Percentiles rank a stretch among this genome's conserved stretches.
Evolutionary conservation across 2,329 filamentous ascomycete genomes (phyloP).

Genomic region (Fusarium marasasianum): DNA sequence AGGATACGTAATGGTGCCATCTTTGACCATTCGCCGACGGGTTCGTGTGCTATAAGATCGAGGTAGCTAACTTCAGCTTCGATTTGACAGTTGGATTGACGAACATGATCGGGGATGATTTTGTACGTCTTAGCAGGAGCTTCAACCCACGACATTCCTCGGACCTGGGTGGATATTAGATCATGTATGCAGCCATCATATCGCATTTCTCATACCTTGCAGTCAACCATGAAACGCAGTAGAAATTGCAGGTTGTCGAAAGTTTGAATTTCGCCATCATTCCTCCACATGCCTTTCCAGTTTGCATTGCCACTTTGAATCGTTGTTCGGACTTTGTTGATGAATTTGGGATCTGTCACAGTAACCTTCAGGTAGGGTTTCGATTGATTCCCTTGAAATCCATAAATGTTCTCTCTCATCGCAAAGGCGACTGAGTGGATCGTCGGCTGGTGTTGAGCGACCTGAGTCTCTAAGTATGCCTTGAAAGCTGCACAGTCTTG

Average conservation of each 20-base stretch:
- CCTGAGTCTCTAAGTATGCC: slow-evolving; percentile 79
- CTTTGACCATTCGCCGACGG: slow-evolving; percentile 95
- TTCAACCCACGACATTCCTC: slow-evolving; percentile 98
- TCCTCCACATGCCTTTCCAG: slow-evolving; percentile 90
- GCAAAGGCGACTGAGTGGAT: slow-evolving; percentile 85
- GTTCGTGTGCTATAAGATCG: slow-evolving; percentile 85
- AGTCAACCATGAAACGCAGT: slow-evolving; percentile 97
- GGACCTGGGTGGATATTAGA: slow-evolving; percentile 63
- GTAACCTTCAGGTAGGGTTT: slow-evolving; percentile 94
- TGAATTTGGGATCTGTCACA: slow-evolving; percentile 87
- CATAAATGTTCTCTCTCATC: slow-evolving; percentile 90
- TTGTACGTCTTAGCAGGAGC: slow-evolving; percentile 78
- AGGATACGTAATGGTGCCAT: slow-evolving; percentile 93
- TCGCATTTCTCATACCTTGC: slow-evolving; percentile 66
- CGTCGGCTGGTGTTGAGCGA: slow-evolving; percentile 76
- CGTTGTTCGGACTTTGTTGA: slow-evolving; percentile 76
- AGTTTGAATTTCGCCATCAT: slow-evolving; percentile 77
- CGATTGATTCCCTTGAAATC: slow-evolving; percentile 92
- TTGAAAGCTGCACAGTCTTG: slow-evolving; percentile 83
- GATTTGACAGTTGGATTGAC: slow-evolving; percentile 95
- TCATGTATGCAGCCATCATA: background rate
- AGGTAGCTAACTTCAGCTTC: slow-evolving; percentile 86
- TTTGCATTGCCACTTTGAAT: slow-evolving; percentile 84
- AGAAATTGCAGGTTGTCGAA: slow-evolving; percentile 98
- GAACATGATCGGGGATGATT: slow-evolving; percentile 70